A percentile compares a stretch with the other conserved stretches of the same genome.
phyloP scores from a whole-genome alignment of 1,284 basidiomycete species.

The Wolfiporia cocos region DNA sequence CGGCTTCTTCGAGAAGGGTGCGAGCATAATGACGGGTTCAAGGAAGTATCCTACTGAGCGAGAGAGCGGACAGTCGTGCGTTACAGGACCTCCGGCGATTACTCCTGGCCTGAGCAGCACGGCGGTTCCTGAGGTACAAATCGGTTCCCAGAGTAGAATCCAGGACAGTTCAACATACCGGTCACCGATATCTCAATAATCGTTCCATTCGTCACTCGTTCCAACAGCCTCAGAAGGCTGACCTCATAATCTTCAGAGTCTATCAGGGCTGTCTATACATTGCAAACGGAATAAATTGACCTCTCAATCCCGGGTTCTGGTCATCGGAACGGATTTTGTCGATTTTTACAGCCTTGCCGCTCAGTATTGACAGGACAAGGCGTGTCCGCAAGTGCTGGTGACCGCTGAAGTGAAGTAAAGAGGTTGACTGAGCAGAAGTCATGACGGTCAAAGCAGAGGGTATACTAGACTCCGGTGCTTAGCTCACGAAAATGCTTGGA shows the following conservation, averaged over 20 bases:
- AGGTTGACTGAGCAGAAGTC: conserved; percentile 29
- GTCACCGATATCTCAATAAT: conserved; percentile 96
- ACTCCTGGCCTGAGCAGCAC: conserved; percentile 90
- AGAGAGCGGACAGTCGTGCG: conserved; percentile 85
- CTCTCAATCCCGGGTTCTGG: conserved; percentile 90
- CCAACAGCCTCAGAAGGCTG: conserved; percentile 83
- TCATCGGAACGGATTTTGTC: conserved; percentile 89
- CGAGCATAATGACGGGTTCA: conserved; percentile 86
- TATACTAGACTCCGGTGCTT: background rate
- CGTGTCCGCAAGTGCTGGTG: conserved; percentile 85
- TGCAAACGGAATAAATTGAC: conserved; percentile 31
- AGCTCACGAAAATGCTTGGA: background rate
- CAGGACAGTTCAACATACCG: conserved; percentile 40
- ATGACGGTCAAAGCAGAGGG: background rate
- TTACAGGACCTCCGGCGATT: conserved; percentile 77
- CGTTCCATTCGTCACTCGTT: conserved; percentile 94
- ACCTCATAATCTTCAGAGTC: conserved; percentile 79
- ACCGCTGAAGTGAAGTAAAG: conserved; percentile 60
- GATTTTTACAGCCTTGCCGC: conserved; percentile 82
- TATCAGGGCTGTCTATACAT: conserved; percentile 2
- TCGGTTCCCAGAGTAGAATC: background rate
- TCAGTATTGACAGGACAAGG: conserved; percentile 83
- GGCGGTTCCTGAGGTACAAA: conserved; percentile 63
- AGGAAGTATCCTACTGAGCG: conserved; percentile 92
- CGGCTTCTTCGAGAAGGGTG: conserved; percentile 90